A percentile compares a stretch with the other conserved stretches of the same genome.
Evolutionary conservation across 441 rosid species (phyloP).

Genomic region (Melastoma candidum): DNA sequence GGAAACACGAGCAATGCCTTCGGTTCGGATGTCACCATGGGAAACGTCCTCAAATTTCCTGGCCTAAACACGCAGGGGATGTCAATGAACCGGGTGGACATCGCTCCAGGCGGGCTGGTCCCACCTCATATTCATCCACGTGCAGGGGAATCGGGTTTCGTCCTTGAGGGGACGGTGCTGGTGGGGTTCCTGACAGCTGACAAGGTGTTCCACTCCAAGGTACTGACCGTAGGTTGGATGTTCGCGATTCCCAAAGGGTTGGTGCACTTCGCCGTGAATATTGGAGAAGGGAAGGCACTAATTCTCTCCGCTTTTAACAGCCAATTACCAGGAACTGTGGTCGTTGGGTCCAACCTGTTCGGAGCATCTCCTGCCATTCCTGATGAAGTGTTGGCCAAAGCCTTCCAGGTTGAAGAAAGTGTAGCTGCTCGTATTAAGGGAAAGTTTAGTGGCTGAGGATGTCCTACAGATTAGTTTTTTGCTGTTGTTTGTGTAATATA

Average conservation of each 20-base stretch:
- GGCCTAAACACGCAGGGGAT: constrained; percentile 58
- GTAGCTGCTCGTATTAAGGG: constrained; percentile 35
- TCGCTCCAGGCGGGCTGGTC: constrained; percentile 54
- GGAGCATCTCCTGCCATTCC: constrained; percentile 39
- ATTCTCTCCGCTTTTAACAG: constrained; percentile 64
- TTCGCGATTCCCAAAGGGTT: constrained; percentile 57
- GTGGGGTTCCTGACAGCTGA: constrained; percentile 52
- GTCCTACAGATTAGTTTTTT: no score
- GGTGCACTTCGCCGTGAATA: constrained; percentile 66
- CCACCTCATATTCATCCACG: constrained; percentile 73
- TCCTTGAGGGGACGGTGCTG: constrained; percentile 46
- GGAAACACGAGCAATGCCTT: constrained; percentile 17
- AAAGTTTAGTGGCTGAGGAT: constrained; percentile 24
- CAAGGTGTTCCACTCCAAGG: constrained; percentile 47
- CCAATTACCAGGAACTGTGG: constrained; percentile 44
- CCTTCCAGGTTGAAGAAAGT: constrained; percentile 6
- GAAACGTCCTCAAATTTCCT: constrained; percentile 26
- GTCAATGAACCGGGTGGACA: constrained; percentile 61
- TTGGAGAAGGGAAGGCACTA: constrained; percentile 44
- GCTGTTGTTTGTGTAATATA: no score
- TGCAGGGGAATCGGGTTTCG: constrained; percentile 40
- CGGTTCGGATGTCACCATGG: no score
- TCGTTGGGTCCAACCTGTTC: constrained; percentile 33
- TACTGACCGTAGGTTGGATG: constrained; percentile 44
- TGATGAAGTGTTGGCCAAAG: constrained; percentile 7